These are phyloP conservation scores for Kuraishia capsulata DNA, from an alignment of 805 yeast genomes.

Conservation along the genomic window DNA sequence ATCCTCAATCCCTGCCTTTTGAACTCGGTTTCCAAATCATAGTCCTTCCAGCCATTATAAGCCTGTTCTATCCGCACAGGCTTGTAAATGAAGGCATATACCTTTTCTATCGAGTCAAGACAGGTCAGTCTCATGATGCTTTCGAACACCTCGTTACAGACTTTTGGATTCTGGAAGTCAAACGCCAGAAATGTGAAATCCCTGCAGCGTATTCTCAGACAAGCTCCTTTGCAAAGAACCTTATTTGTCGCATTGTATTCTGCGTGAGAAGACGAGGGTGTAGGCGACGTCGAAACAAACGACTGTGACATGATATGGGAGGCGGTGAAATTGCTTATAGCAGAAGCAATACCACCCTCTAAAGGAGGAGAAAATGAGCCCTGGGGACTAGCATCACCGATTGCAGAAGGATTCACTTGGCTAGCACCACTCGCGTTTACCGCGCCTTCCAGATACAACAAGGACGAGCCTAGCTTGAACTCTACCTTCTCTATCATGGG, in stretches of 20 bases:
- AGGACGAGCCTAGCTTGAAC: slow-evolving; percentile 46
- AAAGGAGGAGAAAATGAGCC: background rate
- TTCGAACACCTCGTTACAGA: slow-evolving; percentile 65
- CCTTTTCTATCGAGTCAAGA: slow-evolving; percentile 37
- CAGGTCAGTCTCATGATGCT: slow-evolving; percentile 61
- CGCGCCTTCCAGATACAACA: slow-evolving; percentile 12
- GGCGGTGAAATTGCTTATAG: slow-evolving; percentile 3
- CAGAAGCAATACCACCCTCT: background rate
- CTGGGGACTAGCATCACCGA: no score
- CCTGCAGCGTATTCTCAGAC: slow-evolving; percentile 66
- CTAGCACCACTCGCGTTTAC: background rate
- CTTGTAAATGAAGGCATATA: slow-evolving; percentile 76
- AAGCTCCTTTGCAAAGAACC: slow-evolving; percentile 26
- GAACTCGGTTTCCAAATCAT: slow-evolving; percentile 56
- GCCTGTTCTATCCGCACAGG: slow-evolving; percentile 64
- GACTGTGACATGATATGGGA: slow-evolving; percentile 3
- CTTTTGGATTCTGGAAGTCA: slow-evolving; percentile 51
- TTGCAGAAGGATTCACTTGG: slow-evolving; percentile 1
- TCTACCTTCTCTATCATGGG: slow-evolving; percentile 67
- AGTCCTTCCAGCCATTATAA: slow-evolving; percentile 66
- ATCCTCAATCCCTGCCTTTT: slow-evolving; percentile 51
- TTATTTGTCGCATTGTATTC: slow-evolving; percentile 9
- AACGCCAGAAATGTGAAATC: slow-evolving; percentile 79
- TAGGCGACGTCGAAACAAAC: slow-evolving; percentile 6
- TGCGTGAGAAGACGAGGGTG: slow-evolving; percentile 3